A percentile compares a stretch with the other conserved stretches of the same genome.
These are phyloP conservation scores for Lepidium aucheri DNA, from an alignment of 345 rosid species.

Conservation along the genomic window DNA sequence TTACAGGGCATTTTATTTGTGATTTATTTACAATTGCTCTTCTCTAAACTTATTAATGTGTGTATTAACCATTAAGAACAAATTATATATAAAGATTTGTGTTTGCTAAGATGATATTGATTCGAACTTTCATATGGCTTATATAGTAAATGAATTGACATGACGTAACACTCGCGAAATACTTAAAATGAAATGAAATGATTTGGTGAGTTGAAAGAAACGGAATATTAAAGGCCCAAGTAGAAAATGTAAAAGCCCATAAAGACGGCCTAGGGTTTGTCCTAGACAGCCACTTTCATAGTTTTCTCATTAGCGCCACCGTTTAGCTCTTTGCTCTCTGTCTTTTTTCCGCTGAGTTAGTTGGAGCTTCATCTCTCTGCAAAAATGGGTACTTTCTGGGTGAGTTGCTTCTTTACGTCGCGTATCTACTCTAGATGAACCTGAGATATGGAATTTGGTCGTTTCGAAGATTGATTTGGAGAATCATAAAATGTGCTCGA, in stretches of 20 bases:
- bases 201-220: no score
- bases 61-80: not conserved
- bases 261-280: conserved; percentile 12
- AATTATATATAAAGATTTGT: not conserved
- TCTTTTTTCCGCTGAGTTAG: not conserved
- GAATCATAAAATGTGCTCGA: not conserved
- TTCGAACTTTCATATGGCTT: not conserved
- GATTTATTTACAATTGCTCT: not conserved
- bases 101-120: not conserved
- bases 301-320: conserved; percentile 4
- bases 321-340: not conserved
- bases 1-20: not conserved
- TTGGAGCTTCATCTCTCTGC: conserved; percentile 17
- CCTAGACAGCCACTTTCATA: not conserved
- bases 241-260: conserved; percentile 4
- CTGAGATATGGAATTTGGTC: not conserved
- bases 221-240: not conserved
- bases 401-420: not conserved
- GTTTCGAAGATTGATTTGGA: not conserved
- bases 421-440: not conserved
- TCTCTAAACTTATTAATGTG: not conserved
- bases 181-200: no score
- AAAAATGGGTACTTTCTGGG: conserved; percentile 23
- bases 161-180: no score
- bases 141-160: not conserved